Evolutionary conservation across 345 rosid species (phyloP), one percentile per base, ranked within the genome.

Genomic region (Kandelia obovata): DNA sequence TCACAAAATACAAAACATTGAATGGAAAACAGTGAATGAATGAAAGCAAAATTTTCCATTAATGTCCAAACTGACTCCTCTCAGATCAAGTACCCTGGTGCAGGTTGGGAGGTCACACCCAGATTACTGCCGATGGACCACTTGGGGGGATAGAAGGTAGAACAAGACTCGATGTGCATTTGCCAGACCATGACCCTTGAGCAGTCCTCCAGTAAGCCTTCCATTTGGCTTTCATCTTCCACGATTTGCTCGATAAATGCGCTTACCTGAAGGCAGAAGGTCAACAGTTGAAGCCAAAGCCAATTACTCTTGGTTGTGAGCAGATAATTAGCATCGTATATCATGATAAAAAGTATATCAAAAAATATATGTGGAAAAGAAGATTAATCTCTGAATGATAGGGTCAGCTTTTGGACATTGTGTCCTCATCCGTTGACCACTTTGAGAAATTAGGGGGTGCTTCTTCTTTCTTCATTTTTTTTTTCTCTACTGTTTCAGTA

Each of bases 151-250:
- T 84, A 80, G 71, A 77, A 72, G 58, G 78, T 61, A 66, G 35
- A 61, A 30, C 69, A 63, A 31, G 86, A 59, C 49, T 79, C 77
- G 15, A 67, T 65, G 32, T 65, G 68, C 55, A 75, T 75, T 61
- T 64, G 73, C 93, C 90, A 86, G 49, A 75, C 93, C 87, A 80
- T 80, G 72, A 88, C 60, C 60, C 70, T 80, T n/a, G 84, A 81
- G 77, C 89, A 84, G 58, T 79, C 46, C 19, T 74, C 79, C 47
- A 35, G 73, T 27, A 84, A 74, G 74, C 89, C 82, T 71, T 88
- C 93, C 93, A 86, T 84, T 72, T 84, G 89, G 76, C 84, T 84
- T 68, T 88, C 93, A 76, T 88, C 93, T 79, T 88, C 89, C 75
- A 88, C 89, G 63, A 84, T 62, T 76, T 84, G 89, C 71, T 88